These are phyloP conservation scores for Coemansia sp. DNA, from an alignment of 192 early-diverging fungal species.

Conservation along the genomic window DNA sequence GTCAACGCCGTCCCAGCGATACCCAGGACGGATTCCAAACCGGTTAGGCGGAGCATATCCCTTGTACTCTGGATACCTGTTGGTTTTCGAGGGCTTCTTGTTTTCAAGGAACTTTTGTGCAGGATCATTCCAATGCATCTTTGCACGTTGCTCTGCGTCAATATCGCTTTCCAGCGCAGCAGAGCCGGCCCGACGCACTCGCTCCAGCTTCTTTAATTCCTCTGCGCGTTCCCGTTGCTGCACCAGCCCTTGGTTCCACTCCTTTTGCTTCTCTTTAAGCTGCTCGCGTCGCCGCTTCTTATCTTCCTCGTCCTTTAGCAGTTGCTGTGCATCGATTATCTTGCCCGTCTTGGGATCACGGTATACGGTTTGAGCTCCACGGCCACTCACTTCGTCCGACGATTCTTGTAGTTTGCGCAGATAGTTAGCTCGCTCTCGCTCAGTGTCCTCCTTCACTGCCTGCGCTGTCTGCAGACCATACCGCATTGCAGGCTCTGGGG, in stretches of 20 bases:
- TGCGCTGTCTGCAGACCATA: constrained; percentile 48
- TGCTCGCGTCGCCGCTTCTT: constrained; percentile 37
- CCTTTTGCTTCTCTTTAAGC: constrained; percentile 42
- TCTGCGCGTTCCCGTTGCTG: constrained; percentile 51
- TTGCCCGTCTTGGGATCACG: constrained; percentile 61
- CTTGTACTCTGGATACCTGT: constrained; percentile 44
- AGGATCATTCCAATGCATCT: constrained; percentile 69
- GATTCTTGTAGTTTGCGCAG: constrained; percentile 26
- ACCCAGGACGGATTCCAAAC: constrained; percentile 69
- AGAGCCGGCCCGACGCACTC: constrained; percentile 42
- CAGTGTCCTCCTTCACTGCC: constrained; percentile 24
- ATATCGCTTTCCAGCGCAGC: constrained; percentile 48
- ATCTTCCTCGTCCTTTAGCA: constrained; percentile 38
- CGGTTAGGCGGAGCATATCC: constrained; percentile 65
- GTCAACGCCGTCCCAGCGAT: constrained; percentile 79
- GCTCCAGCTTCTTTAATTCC: constrained; percentile 27
- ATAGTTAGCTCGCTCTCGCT: constrained; percentile 24
- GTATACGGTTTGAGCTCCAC: constrained; percentile 59
- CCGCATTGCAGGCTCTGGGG: constrained; percentile 18
- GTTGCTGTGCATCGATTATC: constrained; percentile 54
- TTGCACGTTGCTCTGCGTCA: constrained; percentile 54
- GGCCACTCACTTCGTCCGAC: constrained; percentile 16
- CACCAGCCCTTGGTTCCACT: constrained; percentile 64
- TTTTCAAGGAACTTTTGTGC: constrained; percentile 56
- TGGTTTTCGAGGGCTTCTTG: constrained; percentile 17